phyloP scores from a whole-genome alignment of 257 asterid genomes.

The Ehretia macrophylla region DNA sequence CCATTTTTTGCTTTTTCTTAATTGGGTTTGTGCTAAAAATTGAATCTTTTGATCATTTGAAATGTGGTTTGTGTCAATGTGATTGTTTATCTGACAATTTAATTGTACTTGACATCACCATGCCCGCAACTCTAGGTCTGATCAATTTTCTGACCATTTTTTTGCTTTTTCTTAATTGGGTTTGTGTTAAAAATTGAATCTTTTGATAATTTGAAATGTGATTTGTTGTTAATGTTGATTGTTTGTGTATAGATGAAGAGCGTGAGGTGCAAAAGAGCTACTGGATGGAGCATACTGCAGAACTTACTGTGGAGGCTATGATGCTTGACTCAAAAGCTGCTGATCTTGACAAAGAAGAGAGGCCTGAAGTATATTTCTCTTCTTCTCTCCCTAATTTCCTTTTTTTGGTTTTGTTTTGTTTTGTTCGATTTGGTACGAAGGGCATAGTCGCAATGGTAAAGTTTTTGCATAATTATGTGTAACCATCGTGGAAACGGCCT shows the following conservation, averaged over 20 bases:
- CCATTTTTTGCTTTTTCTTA: background rate
- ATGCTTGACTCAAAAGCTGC: constrained; percentile 96
- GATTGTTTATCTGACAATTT: background rate
- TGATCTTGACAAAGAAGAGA: constrained; percentile 95
- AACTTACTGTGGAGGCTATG: constrained; percentile 80
- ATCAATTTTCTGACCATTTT: background rate
- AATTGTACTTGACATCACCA: constrained; percentile 10
- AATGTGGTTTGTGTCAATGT: background rate
- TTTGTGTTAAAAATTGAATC: background rate
- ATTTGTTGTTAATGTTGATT: background rate
- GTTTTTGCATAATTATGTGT: too few relatives aligned
- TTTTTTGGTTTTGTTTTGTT: background rate
- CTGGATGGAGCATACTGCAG: constrained; percentile 84
- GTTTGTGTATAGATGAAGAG: constrained; percentile 43
- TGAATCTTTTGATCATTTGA: background rate
- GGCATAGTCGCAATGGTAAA: too few relatives aligned
- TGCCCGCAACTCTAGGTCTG: constrained; percentile 59
- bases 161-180: background rate
- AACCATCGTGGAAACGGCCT: too few relatives aligned
- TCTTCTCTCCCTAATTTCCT: background rate
- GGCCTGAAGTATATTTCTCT: constrained; percentile 69
- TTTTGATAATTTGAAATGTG: background rate
- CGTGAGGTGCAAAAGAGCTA: constrained; percentile 87
- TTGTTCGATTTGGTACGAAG: background rate
- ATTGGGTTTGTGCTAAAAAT: constrained; percentile 2